Base-by-base conservation (phyloP, 257 asterid species). In the Nicotiana sylvestris region DNA sequence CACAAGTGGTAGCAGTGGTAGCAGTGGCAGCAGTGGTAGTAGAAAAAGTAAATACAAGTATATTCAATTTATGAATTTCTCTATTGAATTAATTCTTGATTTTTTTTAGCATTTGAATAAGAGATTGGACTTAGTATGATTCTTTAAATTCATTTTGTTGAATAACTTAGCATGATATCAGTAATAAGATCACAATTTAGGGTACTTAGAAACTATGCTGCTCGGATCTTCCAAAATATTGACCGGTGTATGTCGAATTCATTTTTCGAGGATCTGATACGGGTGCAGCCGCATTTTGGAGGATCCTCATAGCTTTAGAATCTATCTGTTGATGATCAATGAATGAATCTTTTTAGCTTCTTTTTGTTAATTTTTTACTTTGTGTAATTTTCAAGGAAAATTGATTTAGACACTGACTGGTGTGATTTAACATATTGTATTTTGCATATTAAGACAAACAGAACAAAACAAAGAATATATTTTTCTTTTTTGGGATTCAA, bases 41-140 rank as follows among this genome's bases (percentile, higher is more conserved):
- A 82, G 74, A 85, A 89, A 86, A 85, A 80, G 60, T 21, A 3
- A 6, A 3, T 2, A 58, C 2, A 70, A 65, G 66, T 33, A 55
- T 60, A 5, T 27, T 49, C 64, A 6, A 74, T 12, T 74, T 27
- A 25, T 49, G 7, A 0, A 25, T 30, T 66, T 32, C 37, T 27
- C 18, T 4, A 1, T 0, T 64, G 3, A 64, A 25, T 10, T 1
- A 3, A 27, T 64, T 4, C 2, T 11, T 64, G 18, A 11, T 29
- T 9, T n/a, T 43, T 21, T 17, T 69, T 37, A 2, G 39, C 39
- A 0, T 35, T 35, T 35, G 39, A 35, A 35, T 1, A 4, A 35
- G 39, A 35, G 39, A 4, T 35, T 35, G 6, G 39, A 35, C 39
- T 35, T 35, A 0, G 6, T 5, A 35, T 0, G 39, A 4, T 35